Evolutionary conservation across 2,329 filamentous ascomycete genomes (phyloP), one percentile per base, ranked within the genome.

Genomic region (Colletotrichum sp.): DNA sequence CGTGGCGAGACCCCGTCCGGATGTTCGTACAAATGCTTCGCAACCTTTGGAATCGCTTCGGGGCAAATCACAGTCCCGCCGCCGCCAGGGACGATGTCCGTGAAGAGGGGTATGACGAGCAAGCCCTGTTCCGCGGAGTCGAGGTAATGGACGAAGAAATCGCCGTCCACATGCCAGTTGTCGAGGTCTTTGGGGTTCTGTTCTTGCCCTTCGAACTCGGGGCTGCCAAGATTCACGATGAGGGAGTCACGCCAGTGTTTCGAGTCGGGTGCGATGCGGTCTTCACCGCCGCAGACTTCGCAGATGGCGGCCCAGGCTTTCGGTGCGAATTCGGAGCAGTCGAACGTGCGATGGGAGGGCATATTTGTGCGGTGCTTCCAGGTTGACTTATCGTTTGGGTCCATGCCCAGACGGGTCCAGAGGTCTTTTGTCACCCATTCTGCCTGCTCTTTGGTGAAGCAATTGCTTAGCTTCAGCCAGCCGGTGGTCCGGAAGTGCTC

Each of bases 121-220:
- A 95, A 84, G 0, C 88, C 93, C 82, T 95, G 93, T 84, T 95
- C 93, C 1, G 91, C 91, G 24, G 90, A 93, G 81, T 95, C 93
- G 44, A 95, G 89, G 78, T 92, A 95, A 84, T 95, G 93, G 7
- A 93, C 88, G 81, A 95, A 95, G 82, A 94, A 94, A 79, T 95
- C 93, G 10, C 93, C 93, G 82, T 94, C 93, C 21, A 93, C 91
- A 82, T 94, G 93, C 93, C 93, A 95, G 26, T 86, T 86, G 9
- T 86, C 80, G 26, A 94, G 84, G 1, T 91, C 87, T 67, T 88
- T 85, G 0, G 91, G 91, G 44, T 87, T 83, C 5, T 88, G 82
- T 10, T 87, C 85, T 66, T 86, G 86, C 7, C 89, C 88, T 76
- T 90, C 89, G 64, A 85, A 85, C 67, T 89, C 88, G 1, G 87